These are phyloP conservation scores for Kluyveromyces wickerhamii DNA, from an alignment of 805 yeast genomes.

Conservation along the genomic window DNA sequence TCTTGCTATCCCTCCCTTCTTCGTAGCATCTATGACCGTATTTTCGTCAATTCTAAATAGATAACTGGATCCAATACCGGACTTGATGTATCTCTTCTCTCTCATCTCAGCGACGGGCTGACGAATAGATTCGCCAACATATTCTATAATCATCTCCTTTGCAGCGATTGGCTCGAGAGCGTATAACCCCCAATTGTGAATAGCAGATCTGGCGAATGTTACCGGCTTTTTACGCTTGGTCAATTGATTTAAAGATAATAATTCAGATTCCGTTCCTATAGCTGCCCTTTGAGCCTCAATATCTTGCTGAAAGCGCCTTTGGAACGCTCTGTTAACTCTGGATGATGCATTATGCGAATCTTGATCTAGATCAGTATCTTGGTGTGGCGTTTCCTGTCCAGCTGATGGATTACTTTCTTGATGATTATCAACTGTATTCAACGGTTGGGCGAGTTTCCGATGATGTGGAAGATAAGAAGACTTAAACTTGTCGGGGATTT, in stretches of 20 bases:
- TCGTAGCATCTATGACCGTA: slow-evolving; percentile 94
- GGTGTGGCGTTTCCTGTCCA: slow-evolving; percentile 8
- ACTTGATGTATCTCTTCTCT: slow-evolving; percentile 73
- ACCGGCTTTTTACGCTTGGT: slow-evolving; percentile 89
- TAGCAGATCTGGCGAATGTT: slow-evolving; percentile 93
- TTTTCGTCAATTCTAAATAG: slow-evolving; percentile 88
- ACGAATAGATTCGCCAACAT: slow-evolving; percentile 90
- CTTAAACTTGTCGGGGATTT: slow-evolving; percentile 66
- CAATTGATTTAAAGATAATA: slow-evolving; percentile 75
- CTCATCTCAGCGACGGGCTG: slow-evolving; percentile 92
- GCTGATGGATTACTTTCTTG: slow-evolving; percentile 36
- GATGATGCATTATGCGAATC: slow-evolving; percentile 45
- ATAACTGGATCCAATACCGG: slow-evolving; percentile 94
- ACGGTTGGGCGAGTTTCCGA: slow-evolving; percentile 56
- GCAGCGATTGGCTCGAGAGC: slow-evolving; percentile 95
- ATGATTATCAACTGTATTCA: slow-evolving; percentile 59
- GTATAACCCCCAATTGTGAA: slow-evolving; percentile 96
- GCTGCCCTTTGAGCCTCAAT: slow-evolving; percentile 71
- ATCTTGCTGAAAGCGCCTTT: slow-evolving; percentile 84
- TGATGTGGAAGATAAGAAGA: slow-evolving; percentile 77
- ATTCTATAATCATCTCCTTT: slow-evolving; percentile 94
- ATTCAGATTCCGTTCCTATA: slow-evolving; percentile 74
- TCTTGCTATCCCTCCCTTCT: slow-evolving; percentile 93
- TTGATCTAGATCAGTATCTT: slow-evolving; percentile 10
- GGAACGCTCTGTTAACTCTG: slow-evolving; percentile 77